Conservation (phyloP, 1,284 basidiomycete genomes). For the Pseudozyma sp. region DNA sequence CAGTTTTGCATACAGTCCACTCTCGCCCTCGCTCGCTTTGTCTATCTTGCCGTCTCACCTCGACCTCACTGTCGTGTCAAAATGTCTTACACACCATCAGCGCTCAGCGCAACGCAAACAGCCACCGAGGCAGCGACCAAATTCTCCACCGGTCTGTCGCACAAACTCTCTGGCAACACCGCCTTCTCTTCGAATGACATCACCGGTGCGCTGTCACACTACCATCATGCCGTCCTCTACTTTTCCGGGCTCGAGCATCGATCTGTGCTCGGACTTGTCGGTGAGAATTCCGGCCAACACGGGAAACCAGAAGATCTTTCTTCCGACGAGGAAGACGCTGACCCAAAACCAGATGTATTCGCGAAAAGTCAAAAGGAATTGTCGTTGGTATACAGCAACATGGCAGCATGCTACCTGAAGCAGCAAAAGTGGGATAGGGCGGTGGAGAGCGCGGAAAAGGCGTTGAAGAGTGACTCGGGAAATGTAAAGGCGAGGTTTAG, state of each 20-base stretch:
- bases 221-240: constrained; percentile 33
- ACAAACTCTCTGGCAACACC: constrained; percentile 29
- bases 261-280: constrained; percentile 22
- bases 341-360: neutral
- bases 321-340: constrained; percentile 7
- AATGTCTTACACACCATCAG: constrained; percentile 1
- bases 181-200: constrained; percentile 19
- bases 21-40: too few species aligned
- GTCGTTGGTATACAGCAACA: constrained; percentile 26
- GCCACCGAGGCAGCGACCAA: constrained; percentile 6
- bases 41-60: too few species aligned
- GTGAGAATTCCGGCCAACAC: constrained; percentile 17
- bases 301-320: constrained; percentile 22
- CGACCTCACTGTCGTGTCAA: neutral
- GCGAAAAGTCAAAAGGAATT: constrained; percentile 17
- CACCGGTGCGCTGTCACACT: constrained; percentile 13
- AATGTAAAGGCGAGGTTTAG: constrained; percentile 39
- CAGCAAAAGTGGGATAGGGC: constrained; percentile 16
- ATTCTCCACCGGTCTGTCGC: constrained; percentile 9
- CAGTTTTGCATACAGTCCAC: too few species aligned
- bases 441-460: constrained; percentile 21
- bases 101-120: neutral
- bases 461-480: constrained; percentile 15
- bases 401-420: constrained; percentile 40
- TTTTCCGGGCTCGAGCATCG: constrained; percentile 17